Conservation (phyloP, 176 grass and related monocot genomes). For the Carex pumila region DNA sequence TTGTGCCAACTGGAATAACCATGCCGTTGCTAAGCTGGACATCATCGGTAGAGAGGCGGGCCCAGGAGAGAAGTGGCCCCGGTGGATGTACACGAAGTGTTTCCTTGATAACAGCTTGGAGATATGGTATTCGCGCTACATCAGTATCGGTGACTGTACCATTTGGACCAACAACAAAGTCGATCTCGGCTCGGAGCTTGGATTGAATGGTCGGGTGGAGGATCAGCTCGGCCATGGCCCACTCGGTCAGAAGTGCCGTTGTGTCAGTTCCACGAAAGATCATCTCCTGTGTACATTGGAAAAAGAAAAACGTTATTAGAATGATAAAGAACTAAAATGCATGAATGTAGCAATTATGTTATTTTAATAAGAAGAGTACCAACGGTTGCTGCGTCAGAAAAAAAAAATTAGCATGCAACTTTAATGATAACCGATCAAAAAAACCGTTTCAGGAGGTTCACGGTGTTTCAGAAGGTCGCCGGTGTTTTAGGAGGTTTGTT, state of each 20-base stretch:
- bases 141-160: constrained; percentile 33
- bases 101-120: constrained; percentile 74
- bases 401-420: background rate
- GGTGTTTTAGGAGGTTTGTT: background rate
- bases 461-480: background rate
- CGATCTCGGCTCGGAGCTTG: constrained; percentile 44
- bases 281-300: constrained; percentile 51
- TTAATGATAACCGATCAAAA: background rate
- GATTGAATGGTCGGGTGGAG: constrained; percentile 40
- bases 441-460: background rate
- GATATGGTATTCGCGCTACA: constrained; percentile 48
- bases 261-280: constrained; percentile 85
- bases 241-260: constrained; percentile 69
- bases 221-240: constrained; percentile 73
- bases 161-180: background rate
- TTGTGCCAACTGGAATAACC: constrained; percentile 61
- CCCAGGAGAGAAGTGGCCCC: constrained; percentile 71
- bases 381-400: background rate
- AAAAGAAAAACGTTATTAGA: background rate
- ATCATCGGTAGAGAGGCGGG: constrained; percentile 61
- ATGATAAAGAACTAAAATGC: background rate
- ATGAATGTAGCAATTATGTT: background rate
- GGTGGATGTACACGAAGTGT: constrained; percentile 63
- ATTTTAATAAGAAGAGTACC: background rate
- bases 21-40: constrained; percentile 60